Percentiles rank a stretch among this genome's conserved stretches.
phyloP scores from a whole-genome alignment of 805 yeast species.

The Candida hungchunana region DNA sequence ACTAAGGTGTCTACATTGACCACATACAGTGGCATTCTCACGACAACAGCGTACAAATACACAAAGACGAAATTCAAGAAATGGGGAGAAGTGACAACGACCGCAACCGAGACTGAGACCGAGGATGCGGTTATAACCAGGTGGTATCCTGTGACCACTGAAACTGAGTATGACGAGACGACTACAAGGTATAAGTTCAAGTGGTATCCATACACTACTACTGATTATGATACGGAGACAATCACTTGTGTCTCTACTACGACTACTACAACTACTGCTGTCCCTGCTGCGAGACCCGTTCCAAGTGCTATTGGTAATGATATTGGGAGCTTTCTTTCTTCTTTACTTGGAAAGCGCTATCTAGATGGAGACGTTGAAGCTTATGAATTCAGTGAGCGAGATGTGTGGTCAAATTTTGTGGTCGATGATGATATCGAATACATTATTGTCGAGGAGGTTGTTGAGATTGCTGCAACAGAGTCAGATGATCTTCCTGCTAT shows the following conservation, averaged over 20 bases:
- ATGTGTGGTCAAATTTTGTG: background rate
- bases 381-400: background rate
- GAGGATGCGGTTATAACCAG: conserved; percentile 17
- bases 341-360: conserved; percentile 8
- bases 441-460: conserved; percentile 9
- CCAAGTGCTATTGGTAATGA: conserved; percentile 12
- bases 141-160: conserved; percentile 23
- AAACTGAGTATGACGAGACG: conserved; percentile 24
- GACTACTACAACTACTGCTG: conserved; percentile 12
- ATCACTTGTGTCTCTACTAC: too few relatives aligned
- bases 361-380: background rate
- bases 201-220: conserved; percentile 23
- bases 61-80: conserved; percentile 18
- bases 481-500: background rate
- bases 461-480: conserved; percentile 4
- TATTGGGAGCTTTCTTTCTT: conserved; percentile 4
- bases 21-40: conserved; percentile 12
- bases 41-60: conserved; percentile 18
- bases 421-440: conserved; percentile 4
- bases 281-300: conserved; percentile 11
- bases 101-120: conserved; percentile 19
- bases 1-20: conserved; percentile 14
- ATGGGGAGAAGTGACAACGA: conserved; percentile 11
- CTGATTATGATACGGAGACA: conserved; percentile 11
- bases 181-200: conserved; percentile 18